Evolutionary conservation across 2,329 filamentous ascomycete species (phyloP).

Genomic region (Fusarium luffae): DNA sequence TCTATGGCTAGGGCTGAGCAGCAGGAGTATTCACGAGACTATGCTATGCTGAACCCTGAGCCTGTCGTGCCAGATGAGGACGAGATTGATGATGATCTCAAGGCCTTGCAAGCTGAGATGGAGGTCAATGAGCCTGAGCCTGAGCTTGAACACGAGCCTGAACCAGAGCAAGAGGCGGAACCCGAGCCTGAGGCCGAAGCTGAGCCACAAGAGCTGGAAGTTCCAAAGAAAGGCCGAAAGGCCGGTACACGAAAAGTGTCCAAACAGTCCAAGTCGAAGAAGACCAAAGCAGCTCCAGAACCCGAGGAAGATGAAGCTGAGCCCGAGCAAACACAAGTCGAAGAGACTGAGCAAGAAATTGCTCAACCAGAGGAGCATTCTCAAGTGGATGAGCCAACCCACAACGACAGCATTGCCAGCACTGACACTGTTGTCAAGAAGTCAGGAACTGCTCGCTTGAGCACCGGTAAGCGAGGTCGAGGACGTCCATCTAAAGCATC

Average conservation of each 20-base stretch:
- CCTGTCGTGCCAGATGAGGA: constrained; percentile 59
- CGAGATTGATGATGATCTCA: constrained; percentile 63
- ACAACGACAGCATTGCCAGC: constrained; percentile 55
- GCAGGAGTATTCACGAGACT: constrained; percentile 52
- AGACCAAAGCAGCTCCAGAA: constrained; percentile 52
- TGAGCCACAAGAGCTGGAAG: constrained; percentile 52
- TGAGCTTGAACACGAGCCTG: constrained; percentile 14
- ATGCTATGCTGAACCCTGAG: constrained; percentile 64
- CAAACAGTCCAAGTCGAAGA: constrained; percentile 62
- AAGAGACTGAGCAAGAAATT: constrained; percentile 8
- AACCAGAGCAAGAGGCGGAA: constrained; percentile 22
- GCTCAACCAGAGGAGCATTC: constrained; percentile 20
- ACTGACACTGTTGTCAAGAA: constrained; percentile 57
- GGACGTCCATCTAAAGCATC: constrained; percentile 49
- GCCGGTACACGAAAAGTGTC: constrained; percentile 62
- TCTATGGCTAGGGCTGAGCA: constrained; percentile 43
- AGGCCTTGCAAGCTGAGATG: constrained; percentile 62
- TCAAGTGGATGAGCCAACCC: constrained; percentile 43
- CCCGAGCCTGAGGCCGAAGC: constrained; percentile 22
- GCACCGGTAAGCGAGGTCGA: constrained; percentile 43
- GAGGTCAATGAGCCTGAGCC: constrained; percentile 47
- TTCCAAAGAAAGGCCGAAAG: constrained; percentile 67
- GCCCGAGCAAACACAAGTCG: constrained; percentile 17
- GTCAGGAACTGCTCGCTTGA: constrained; percentile 36
- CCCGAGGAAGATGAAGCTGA: constrained; percentile 39